Evolutionary conservation across 2,329 filamentous ascomycete species (phyloP).

Genomic region (Ascochyta lentis): DNA sequence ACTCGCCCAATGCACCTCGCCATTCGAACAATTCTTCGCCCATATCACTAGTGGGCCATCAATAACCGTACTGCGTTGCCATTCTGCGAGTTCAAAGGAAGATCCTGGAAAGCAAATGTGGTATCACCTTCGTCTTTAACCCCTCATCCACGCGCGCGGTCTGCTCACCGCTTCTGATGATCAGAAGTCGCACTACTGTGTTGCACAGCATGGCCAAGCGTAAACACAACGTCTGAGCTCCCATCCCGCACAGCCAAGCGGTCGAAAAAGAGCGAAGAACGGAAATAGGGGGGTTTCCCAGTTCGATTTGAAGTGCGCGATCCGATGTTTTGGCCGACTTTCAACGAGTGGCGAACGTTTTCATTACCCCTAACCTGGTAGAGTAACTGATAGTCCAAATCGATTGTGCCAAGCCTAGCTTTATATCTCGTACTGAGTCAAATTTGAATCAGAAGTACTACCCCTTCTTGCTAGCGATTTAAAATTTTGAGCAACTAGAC

Average conservation of each 20-base stretch:
- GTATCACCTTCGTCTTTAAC: conserved; percentile 11
- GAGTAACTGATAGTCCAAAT: too few species aligned
- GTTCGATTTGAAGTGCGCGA: too few species aligned
- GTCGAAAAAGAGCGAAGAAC: not conserved
- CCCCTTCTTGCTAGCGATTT: too few species aligned
- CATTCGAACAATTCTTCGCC: not conserved
- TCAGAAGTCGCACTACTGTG: conserved; percentile 1
- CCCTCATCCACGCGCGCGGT: conserved; percentile 10
- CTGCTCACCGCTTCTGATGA: conserved; percentile 14
- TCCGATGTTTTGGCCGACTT: too few species aligned
- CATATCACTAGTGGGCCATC: not conserved
- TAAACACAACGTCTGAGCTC: conserved; percentile 1
- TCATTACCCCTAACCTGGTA: too few species aligned
- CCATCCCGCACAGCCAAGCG: not conserved
- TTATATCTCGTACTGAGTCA: too few species aligned
- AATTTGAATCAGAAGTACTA: too few species aligned
- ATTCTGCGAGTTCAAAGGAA: conserved; percentile 4
- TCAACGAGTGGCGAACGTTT: too few species aligned
- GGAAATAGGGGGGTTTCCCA: too few species aligned
- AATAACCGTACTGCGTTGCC: not conserved
- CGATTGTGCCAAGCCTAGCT: too few species aligned
- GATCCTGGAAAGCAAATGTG: conserved; percentile 1
- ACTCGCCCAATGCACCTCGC: conserved; percentile 12
- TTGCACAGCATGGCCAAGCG: conserved; percentile 9
- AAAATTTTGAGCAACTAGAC: too few species aligned